Evolutionary conservation across 1,139 yeast genomes (phyloP).

Genomic region (Blastobotrys apis): DNA sequence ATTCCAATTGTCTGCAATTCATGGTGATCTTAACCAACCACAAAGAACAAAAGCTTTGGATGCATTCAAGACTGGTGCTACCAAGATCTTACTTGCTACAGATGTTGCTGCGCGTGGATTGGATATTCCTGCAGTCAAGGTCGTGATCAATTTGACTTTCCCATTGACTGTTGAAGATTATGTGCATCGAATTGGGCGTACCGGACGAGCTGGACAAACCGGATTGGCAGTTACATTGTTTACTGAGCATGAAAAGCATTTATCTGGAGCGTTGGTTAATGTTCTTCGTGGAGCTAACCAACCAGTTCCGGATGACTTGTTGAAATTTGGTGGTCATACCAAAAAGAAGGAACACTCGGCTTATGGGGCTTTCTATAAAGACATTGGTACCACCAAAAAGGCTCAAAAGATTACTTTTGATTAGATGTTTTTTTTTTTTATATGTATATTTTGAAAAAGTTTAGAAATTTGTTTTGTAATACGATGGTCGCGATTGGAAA

Average conservation of each 20-base stretch:
- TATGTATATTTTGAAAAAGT: too few species aligned
- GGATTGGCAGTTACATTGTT: constrained; percentile 94
- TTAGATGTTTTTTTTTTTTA: constrained; percentile 12
- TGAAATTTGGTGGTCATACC: constrained; percentile 95
- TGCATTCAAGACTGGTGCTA: constrained; percentile 76
- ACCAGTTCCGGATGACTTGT: constrained; percentile 92
- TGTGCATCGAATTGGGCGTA: constrained; percentile 97
- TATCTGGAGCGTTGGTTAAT: constrained; percentile 91
- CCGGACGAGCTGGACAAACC: constrained; percentile 96
- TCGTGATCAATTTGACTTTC: constrained; percentile 92
- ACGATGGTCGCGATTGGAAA: too few species aligned
- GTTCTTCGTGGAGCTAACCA: constrained; percentile 92
- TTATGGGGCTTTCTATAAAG: constrained; percentile 93
- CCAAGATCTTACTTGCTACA: constrained; percentile 81
- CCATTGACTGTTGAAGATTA: constrained; percentile 97
- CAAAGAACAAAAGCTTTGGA: constrained; percentile 88
- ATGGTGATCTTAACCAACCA: constrained; percentile 89
- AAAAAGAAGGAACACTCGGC: constrained; percentile 96
- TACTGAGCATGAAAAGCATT: constrained; percentile 95
- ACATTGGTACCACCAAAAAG: constrained; percentile 79
- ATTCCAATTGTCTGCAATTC: constrained; percentile 84
- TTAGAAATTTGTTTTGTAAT: too few species aligned
- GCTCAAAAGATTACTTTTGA: constrained; percentile 87
- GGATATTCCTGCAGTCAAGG: constrained; percentile 95
- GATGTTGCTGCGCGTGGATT: constrained; percentile 99